Percentiles rank a stretch among this genome's conserved stretches.
Conservation (phyloP, 2,329 filamentous ascomycete species). For the Sordariomycetes sp. region DNA sequence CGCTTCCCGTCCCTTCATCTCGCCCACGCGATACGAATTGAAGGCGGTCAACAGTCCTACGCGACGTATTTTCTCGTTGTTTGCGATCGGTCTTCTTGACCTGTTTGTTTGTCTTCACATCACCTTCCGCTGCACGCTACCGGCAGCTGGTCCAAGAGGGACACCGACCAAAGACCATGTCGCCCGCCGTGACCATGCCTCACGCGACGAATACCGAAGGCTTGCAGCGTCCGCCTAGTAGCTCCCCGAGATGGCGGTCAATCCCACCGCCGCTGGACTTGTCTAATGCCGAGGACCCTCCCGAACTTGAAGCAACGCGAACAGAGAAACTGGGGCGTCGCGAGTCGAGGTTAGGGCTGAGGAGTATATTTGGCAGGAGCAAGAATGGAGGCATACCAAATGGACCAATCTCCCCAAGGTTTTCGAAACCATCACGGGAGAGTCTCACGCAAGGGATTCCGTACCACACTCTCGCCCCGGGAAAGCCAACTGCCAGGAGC, state of each 20-base stretch:
- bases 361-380: constrained; percentile 38
- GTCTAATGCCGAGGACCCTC: constrained; percentile 2
- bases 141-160: not conserved
- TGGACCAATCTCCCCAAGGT: constrained; percentile 16
- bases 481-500: constrained; percentile 9
- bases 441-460: constrained; percentile 3
- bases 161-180: not conserved
- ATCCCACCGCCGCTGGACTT: constrained; percentile 7
- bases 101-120: not conserved
- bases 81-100: not conserved
- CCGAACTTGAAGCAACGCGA: not conserved
- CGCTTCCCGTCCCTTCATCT: not conserved
- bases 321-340: constrained; percentile 26
- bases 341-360: constrained; percentile 35
- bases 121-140: not conserved
- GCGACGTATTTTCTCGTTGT: not conserved
- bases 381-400: constrained; percentile 27
- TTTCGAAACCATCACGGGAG: constrained; percentile 11
- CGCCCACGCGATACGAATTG: not conserved
- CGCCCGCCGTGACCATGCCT: not conserved
- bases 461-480: constrained; percentile 1
- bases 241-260: not conserved
- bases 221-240: not conserved
- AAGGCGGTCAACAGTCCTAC: not conserved
- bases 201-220: not conserved